Conservation (phyloP, 2,329 filamentous ascomycete genomes). For the Metarhizium sp. region DNA sequence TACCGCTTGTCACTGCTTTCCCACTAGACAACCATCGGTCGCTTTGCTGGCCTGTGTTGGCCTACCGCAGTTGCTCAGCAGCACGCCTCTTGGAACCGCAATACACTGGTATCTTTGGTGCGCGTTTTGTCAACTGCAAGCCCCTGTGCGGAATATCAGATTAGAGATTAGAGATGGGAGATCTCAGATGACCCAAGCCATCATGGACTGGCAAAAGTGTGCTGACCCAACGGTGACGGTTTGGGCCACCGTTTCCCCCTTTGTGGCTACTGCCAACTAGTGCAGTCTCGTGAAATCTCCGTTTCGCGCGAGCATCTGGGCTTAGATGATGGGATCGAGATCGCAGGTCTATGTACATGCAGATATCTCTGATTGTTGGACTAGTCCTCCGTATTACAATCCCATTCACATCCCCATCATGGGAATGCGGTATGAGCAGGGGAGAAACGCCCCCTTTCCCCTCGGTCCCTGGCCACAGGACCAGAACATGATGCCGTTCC, state of each 20-base stretch:
- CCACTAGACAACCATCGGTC: too few species aligned
- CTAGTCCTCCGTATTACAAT: background rate
- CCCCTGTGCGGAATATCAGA: too few species aligned
- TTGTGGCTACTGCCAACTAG: background rate
- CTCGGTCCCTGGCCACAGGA: background rate
- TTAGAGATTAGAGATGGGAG: too few species aligned
- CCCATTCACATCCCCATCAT: background rate
- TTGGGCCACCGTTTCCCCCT: constrained; percentile 1
- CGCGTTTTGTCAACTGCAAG: background rate
- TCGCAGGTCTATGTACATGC: background rate
- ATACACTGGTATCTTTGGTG: background rate
- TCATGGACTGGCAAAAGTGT: background rate
- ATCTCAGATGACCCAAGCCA: too few species aligned
- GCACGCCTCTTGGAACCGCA: too few species aligned
- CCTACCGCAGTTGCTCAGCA: too few species aligned
- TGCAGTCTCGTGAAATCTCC: constrained; percentile 4
- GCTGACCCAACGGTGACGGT: background rate
- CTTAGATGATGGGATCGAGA: constrained; percentile 8
- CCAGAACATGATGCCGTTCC: background rate
- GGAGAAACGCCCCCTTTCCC: background rate
- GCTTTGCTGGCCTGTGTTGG: too few species aligned
- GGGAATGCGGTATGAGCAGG: background rate
- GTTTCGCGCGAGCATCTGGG: constrained; percentile 8
- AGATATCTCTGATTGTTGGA: background rate
- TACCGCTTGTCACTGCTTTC: background rate